These are phyloP conservation scores for Phalaenopsis aphrodite DNA, from an alignment of 106 monocot genomes.

Conservation along the genomic window DNA sequence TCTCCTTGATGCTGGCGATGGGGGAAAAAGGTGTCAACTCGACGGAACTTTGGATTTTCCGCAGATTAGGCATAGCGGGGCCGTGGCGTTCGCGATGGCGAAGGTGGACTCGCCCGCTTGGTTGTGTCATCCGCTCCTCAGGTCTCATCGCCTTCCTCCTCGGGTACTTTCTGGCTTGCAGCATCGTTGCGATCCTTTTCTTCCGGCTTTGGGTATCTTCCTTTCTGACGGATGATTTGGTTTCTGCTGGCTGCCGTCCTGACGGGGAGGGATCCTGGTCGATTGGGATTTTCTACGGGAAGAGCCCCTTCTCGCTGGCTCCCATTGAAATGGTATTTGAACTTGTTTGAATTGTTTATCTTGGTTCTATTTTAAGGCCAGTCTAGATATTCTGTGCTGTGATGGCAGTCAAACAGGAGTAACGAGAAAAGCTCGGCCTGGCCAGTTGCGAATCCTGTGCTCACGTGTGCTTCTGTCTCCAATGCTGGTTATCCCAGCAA, in stretches of 20 bases:
- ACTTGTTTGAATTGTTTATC: background rate
- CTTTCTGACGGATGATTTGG: background rate
- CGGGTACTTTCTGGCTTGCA: background rate
- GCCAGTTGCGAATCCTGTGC: constrained; percentile 68
- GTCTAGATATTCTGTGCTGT: background rate
- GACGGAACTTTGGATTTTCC: background rate
- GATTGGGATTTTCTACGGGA: constrained; percentile 10
- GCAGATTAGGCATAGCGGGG: background rate
- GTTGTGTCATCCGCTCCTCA: background rate
- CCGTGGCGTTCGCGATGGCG: constrained; percentile 4
- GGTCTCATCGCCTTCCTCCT: constrained; percentile 1
- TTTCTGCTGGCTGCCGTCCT: background rate
- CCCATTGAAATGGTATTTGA: constrained; percentile 9
- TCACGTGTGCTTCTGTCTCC: constrained; percentile 38
- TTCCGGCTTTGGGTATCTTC: constrained; percentile 8
- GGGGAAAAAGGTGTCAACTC: constrained; percentile 5
- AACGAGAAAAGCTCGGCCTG: constrained; percentile 62
- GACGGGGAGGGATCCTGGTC: constrained; percentile 13
- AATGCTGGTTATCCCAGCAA: constrained; percentile 47
- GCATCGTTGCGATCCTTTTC: constrained; percentile 9
- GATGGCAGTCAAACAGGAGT: constrained; percentile 14
- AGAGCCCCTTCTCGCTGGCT: constrained; percentile 9
- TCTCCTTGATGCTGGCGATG: constrained; percentile 9
- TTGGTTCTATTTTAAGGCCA: background rate
- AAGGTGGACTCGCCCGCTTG: constrained; percentile 2